Base-by-base conservation (phyloP, 2,329 filamentous ascomycete species). In the Aureobasidium zeae region DNA sequence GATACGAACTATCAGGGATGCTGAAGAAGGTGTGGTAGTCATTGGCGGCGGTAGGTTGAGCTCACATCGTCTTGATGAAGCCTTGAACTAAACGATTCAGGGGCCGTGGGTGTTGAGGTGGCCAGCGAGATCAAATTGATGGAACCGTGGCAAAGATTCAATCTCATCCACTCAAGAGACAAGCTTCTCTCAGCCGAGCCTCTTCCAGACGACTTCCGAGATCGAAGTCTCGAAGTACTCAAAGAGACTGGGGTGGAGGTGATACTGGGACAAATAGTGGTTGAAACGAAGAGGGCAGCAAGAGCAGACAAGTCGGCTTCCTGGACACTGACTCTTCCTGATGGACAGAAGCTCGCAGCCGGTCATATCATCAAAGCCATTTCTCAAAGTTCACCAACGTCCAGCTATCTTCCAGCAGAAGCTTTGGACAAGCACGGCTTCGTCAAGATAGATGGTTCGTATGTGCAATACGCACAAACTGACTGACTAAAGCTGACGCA, bases 71-170 rank as follows among this genome's bases (percentile, higher is more conserved):
- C n/a, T n/a, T n/a, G n/a, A n/a, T n/a, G n/a, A n/a, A n/a, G n/a
- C n/a, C n/a, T n/a, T n/a, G n/a, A 22, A 44, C 25, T 10, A 24
- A 26, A 21, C 16, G 26, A 32, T 26, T 21, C 11, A 75, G 72
- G 82, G 37, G 85, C 84, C 5, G 84, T 88, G 1, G 85, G 85
- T 7, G 79, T 88, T 44, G 84, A 89, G 59, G 86, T 89, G 72
- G 83, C 85, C 0, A 77, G 81, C 1, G 84, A 91, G 63, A 67
- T 88, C 43, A 88, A 87, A 62, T 60, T 74, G 33, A 66, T 78
- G 17, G 71, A 80, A 48, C 83, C 85, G 0, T 55, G 72, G 9
- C 65, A 77, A 43, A 72, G 73, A 29, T 79, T 89, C n/a, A 83
- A 77, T 1, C 72, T 91, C 1, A 74, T 86, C 4, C 85, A 89